Evolutionary conservation across 1,284 basidiomycete genomes (phyloP).

Genomic region (Spongiforma sp.): DNA sequence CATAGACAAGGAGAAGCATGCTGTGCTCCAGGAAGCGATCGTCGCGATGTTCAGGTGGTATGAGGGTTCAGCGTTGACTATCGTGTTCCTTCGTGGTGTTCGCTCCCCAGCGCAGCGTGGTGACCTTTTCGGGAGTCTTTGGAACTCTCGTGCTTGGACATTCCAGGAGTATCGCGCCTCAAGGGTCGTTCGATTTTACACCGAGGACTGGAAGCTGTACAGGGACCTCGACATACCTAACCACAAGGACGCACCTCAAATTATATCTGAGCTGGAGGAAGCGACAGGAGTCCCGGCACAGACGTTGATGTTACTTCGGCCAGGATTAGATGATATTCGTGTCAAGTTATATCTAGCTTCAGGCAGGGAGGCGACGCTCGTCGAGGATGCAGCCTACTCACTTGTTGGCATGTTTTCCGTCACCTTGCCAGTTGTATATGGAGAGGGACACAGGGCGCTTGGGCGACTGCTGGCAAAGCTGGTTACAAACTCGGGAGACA

Average conservation of each 20-base stretch:
- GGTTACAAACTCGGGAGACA: neutral
- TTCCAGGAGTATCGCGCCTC: no score
- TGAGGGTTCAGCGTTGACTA: no score
- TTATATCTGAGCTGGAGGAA: no score
- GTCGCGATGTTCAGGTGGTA: no score
- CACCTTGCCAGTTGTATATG: slow-evolving; percentile 1
- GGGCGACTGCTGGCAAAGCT: slow-evolving; percentile 4
- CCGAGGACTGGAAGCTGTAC: no score
- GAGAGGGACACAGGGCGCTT: neutral
- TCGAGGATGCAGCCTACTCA: slow-evolving; percentile 6
- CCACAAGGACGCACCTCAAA: neutral
- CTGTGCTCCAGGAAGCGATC: no score
- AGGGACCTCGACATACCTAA: slow-evolving; percentile 1
- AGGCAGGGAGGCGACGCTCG: neutral
- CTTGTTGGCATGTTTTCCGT: slow-evolving; percentile 1
- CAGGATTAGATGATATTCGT: neutral
- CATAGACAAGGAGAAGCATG: no score
- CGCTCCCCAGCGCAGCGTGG: neutral
- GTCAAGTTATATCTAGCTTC: no score
- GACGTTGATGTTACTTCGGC: neutral
- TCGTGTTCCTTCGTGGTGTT: no score
- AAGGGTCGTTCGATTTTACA: no score
- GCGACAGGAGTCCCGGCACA: neutral
- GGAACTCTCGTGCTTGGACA: no score
- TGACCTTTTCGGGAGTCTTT: neutral